Percentiles rank a stretch among this genome's conserved stretches.
Evolutionary conservation across 148 eudicot genomes (phyloP).

Genomic region (Fallopia convolvulus): DNA sequence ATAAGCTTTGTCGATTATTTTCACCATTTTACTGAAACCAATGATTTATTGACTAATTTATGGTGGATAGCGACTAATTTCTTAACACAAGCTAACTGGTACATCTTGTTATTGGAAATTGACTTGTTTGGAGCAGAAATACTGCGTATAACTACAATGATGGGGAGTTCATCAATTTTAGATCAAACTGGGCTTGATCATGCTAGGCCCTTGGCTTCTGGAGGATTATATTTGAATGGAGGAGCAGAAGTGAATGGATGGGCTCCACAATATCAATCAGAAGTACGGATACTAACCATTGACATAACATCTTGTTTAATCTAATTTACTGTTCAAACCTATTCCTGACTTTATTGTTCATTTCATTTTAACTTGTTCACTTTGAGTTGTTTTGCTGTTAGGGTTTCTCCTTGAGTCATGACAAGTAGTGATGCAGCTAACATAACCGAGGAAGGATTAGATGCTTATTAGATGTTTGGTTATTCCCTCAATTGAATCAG

Average conservation of each 20-base stretch:
- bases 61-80: constrained; percentile 65
- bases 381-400: constrained; percentile 27
- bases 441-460: constrained; percentile 35
- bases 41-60: constrained; percentile 31
- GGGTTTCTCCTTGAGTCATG: constrained; percentile 35
- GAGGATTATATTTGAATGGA: constrained; percentile 90
- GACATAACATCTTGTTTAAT: constrained; percentile 72
- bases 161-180: constrained; percentile 99
- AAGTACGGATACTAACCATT: constrained; percentile 99
- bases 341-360: constrained; percentile 38
- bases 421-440: constrained; percentile 72
- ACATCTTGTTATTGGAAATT: constrained; percentile 93
- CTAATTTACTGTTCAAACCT: constrained; percentile 55
- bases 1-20: background rate
- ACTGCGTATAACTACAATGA: constrained; percentile 94
- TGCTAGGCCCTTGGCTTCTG: constrained; percentile 94
- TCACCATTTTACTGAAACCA: constrained; percentile 15
- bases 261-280: constrained; percentile 93
- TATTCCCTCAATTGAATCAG: background rate
- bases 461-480: background rate
- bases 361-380: constrained; percentile 48
- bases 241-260: constrained; percentile 96
- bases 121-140: constrained; percentile 99
- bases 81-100: constrained; percentile 84
- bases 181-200: constrained; percentile 98